phyloP scores from a whole-genome alignment of 2,329 filamentous ascomycete species.

The Nemania diffusa region DNA sequence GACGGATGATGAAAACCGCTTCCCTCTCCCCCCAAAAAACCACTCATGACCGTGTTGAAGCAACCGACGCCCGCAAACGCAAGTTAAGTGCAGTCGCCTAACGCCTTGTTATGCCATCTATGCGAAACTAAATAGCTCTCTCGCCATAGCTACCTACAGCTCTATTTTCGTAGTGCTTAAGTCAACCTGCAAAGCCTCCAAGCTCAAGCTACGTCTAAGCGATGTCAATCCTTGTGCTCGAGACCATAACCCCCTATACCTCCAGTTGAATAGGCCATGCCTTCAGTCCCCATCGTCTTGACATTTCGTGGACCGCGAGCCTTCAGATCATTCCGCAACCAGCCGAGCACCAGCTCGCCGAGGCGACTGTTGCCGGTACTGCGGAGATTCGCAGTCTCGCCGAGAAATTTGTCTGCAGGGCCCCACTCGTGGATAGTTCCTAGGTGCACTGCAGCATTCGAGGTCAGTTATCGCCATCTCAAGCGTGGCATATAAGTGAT shows the following conservation, averaged over 20 bases:
- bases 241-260: slow-evolving; percentile 67
- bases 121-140: slow-evolving; percentile 7
- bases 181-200: neutral
- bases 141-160: neutral
- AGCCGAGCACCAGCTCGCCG: slow-evolving; percentile 86
- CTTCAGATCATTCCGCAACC: slow-evolving; percentile 83
- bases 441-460: slow-evolving; percentile 69
- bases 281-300: slow-evolving; percentile 66
- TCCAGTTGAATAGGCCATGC: slow-evolving; percentile 68
- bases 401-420: slow-evolving; percentile 74
- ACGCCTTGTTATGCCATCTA: slow-evolving; percentile 30
- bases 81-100: slow-evolving; percentile 43
- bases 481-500: neutral
- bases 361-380: slow-evolving; percentile 80
- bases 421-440: slow-evolving; percentile 91
- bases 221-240: slow-evolving; percentile 55
- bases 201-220: neutral
- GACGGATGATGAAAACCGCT: slow-evolving; percentile 32
- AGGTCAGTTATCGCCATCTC: neutral
- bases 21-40: neutral
- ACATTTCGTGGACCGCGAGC: slow-evolving; percentile 80
- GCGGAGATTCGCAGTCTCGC: slow-evolving; percentile 53
- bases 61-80: slow-evolving; percentile 35
- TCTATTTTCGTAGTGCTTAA: neutral
- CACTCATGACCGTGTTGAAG: slow-evolving; percentile 28